A percentile compares a stretch with the other conserved stretches of the same genome.
Evolutionary conservation across 805 yeast genomes (phyloP).

Genomic region (Dipodascopsis uninucleata): DNA sequence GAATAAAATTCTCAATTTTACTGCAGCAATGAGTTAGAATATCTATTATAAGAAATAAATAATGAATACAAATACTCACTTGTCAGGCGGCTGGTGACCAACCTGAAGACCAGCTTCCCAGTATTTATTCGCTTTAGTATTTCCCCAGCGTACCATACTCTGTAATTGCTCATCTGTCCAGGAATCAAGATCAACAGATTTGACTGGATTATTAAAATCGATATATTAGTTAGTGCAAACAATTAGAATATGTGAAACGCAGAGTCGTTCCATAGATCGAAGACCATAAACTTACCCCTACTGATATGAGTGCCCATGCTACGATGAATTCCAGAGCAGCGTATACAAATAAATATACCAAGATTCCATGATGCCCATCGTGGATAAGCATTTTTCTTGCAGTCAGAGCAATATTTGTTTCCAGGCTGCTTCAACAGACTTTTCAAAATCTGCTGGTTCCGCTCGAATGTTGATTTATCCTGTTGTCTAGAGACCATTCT

Average conservation of each 20-base stretch:
- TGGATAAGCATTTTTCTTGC: slow-evolving; percentile 85
- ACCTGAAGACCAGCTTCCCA: slow-evolving; percentile 82
- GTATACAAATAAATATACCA: slow-evolving; percentile 86
- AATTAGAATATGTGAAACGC: no score
- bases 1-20: slow-evolving; percentile 82
- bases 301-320: slow-evolving; percentile 94
- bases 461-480: slow-evolving; percentile 40
- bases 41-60: neutral
- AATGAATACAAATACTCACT: slow-evolving; percentile 24
- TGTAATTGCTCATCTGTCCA: slow-evolving; percentile 93
- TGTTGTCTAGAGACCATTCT: slow-evolving; percentile 27
- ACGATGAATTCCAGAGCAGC: slow-evolving; percentile 92
- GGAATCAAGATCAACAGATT: slow-evolving; percentile 89
- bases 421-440: slow-evolving; percentile 71
- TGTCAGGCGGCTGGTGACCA: slow-evolving; percentile 69
- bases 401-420: slow-evolving; percentile 83
- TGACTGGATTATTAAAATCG: slow-evolving; percentile 44
- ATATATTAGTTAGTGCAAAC: neutral
- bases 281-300: slow-evolving; percentile 39
- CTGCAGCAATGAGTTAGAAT: slow-evolving; percentile 31
- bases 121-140: slow-evolving; percentile 66
- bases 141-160: slow-evolving; percentile 83
- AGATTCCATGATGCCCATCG: slow-evolving; percentile 98
- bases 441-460: slow-evolving; percentile 67
- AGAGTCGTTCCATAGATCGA: neutral